Conservation (phyloP, 805 yeast genomes). For the Candida sithepensis region DNA sequence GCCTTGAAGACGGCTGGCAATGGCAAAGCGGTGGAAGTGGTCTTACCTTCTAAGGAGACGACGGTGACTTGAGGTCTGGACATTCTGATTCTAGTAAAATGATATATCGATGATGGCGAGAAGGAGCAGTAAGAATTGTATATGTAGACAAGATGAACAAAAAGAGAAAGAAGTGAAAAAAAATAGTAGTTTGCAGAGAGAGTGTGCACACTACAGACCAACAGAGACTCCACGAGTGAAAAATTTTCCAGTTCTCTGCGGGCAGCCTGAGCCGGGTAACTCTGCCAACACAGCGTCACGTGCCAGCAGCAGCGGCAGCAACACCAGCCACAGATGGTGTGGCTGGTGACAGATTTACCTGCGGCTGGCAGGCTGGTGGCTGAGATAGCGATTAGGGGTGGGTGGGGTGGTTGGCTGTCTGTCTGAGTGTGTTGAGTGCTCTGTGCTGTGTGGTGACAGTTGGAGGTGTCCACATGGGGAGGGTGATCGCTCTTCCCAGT, state of each 20-base stretch:
- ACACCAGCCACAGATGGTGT: background rate
- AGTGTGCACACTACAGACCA: no score
- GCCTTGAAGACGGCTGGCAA: conserved; percentile 99
- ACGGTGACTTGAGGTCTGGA: conserved; percentile 97
- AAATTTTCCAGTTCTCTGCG: background rate
- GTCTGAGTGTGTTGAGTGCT: no score
- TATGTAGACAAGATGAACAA: background rate
- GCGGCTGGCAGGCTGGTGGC: background rate
- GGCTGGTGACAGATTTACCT: no score
- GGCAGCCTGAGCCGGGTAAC: conserved; percentile 1
- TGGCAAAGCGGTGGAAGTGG: conserved; percentile 78
- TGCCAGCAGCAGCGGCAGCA: background rate
- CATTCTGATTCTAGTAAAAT: conserved; percentile 21
- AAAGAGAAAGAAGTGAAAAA: background rate
- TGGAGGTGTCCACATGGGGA: no score
- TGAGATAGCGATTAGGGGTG: background rate
- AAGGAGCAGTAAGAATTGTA: background rate
- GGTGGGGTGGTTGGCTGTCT: no score
- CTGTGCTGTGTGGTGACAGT: no score
- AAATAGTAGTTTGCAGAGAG: no score
- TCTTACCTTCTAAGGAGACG: conserved; percentile 77
- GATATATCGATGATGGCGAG: conserved; percentile 4
- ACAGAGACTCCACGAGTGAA: background rate
- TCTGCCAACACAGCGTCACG: background rate
- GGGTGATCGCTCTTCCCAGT: no score